These are phyloP conservation scores for Exophiala sp. DNA, from an alignment of 2,329 filamentous ascomycete genomes.

Conservation along the genomic window DNA sequence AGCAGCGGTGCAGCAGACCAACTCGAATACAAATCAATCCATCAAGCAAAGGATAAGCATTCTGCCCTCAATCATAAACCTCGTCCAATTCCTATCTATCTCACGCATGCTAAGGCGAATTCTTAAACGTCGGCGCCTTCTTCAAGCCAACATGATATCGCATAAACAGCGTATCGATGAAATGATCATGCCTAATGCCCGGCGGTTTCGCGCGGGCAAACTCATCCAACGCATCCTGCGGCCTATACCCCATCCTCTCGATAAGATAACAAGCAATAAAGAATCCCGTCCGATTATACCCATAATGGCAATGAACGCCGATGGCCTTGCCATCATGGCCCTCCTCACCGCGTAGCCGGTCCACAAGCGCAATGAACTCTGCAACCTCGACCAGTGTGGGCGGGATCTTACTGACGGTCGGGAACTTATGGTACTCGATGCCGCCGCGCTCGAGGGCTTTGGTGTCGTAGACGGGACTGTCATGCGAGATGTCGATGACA, in stretches of 20 bases:
- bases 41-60: no score
- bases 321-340: constrained; percentile 50
- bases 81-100: no score
- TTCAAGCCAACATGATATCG: constrained; percentile 59
- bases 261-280: constrained; percentile 88
- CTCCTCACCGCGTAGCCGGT: constrained; percentile 49
- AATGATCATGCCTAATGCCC: constrained; percentile 84
- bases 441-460: constrained; percentile 59
- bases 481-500: constrained; percentile 85
- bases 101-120: background rate
- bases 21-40: no score
- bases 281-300: constrained; percentile 90
- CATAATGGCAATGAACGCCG: constrained; percentile 91
- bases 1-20: no score
- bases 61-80: no score
- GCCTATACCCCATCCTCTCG: constrained; percentile 63
- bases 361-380: constrained; percentile 55
- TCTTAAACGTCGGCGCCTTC: constrained; percentile 27
- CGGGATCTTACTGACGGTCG: constrained; percentile 86
- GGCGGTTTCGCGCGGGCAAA: constrained; percentile 69
- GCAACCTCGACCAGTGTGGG: constrained; percentile 59
- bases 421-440: constrained; percentile 75
- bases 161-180: constrained; percentile 75
- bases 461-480: constrained; percentile 83
- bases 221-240: constrained; percentile 70